Conservation (phyloP, 345 rosid species). For the Aegle marmelos region DNA sequence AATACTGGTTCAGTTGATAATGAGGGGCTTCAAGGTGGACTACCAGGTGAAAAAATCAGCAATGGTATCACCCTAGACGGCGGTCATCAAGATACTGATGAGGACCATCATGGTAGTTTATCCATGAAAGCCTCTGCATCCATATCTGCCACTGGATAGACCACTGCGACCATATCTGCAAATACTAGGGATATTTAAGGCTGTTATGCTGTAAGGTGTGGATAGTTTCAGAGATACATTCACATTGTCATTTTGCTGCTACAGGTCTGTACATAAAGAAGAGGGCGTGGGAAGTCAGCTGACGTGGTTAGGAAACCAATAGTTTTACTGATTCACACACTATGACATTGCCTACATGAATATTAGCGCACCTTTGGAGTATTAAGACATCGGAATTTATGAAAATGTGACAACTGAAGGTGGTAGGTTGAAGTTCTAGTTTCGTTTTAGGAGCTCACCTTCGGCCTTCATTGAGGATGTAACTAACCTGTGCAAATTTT, state of each 20-base stretch:
- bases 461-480: slow-evolving; percentile 23
- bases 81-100: slow-evolving; percentile 26
- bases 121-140: slow-evolving; percentile 28
- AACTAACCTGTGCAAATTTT: slow-evolving; percentile 9
- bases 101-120: slow-evolving; percentile 19
- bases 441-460: slow-evolving; percentile 30
- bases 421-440: slow-evolving; percentile 35
- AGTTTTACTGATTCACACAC: slow-evolving; percentile 19
- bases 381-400: neutral
- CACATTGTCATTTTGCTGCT: slow-evolving; percentile 16
- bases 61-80: slow-evolving; percentile 4
- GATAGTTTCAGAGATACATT: slow-evolving; percentile 14
- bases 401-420: slow-evolving; percentile 1
- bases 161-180: neutral
- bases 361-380: slow-evolving; percentile 2
- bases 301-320: slow-evolving; percentile 21
- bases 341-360: slow-evolving; percentile 1
- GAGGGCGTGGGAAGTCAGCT: slow-evolving; percentile 20
- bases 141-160: slow-evolving; percentile 37
- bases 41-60: slow-evolving; percentile 20
- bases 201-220: neutral
- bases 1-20: slow-evolving; percentile 21
- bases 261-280: slow-evolving; percentile 39
- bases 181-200: slow-evolving; percentile 2
- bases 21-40: slow-evolving; percentile 13